Percentiles rank a stretch among this genome's conserved stretches.
Conservation (phyloP, 2,329 filamentous ascomycete genomes). For the Cladosporium sp. region DNA sequence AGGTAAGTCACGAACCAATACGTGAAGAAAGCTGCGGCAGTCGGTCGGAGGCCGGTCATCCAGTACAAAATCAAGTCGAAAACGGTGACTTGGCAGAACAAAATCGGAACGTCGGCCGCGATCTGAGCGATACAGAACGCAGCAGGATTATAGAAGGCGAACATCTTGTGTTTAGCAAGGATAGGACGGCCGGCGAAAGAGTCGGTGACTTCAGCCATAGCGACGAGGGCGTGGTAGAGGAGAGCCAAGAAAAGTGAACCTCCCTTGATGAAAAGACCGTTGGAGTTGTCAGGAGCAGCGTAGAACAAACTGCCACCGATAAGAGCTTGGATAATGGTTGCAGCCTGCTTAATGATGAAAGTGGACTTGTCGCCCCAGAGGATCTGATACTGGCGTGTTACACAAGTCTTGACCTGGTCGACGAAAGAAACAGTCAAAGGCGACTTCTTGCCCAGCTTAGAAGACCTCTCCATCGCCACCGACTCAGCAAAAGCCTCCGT, state of each 20-base stretch:
- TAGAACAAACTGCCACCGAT: conserved; percentile 65
- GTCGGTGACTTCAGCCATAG: conserved; percentile 64
- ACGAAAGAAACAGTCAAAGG: conserved; percentile 54
- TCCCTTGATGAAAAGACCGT: conserved; percentile 59
- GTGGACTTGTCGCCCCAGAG: conserved; percentile 61
- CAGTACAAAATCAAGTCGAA: conserved; percentile 62
- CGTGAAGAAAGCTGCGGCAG: conserved; percentile 57
- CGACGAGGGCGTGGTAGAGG: conserved; percentile 57
- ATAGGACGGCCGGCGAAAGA: conserved; percentile 43
- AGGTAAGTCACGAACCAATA: conserved; percentile 53
- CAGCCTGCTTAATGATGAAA: conserved; percentile 58
- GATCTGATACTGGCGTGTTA: conserved; percentile 61
- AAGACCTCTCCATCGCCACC: conserved; percentile 53
- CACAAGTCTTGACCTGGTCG: conserved; percentile 53
- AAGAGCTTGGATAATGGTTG: conserved; percentile 56
- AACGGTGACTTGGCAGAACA: conserved; percentile 54
- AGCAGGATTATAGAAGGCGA: conserved; percentile 35
- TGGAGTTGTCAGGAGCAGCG: conserved; percentile 53
- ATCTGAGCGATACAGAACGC: conserved; percentile 52
- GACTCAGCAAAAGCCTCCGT: conserved; percentile 53
- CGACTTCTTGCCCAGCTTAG: conserved; percentile 48
- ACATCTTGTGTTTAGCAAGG: conserved; percentile 42
- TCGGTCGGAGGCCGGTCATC: conserved; percentile 54
- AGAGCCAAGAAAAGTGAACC: conserved; percentile 62
- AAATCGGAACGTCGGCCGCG: conserved; percentile 50